phyloP scores from a whole-genome alignment of 768 basidiomycete species.

The Tricholoma hemisulphureum region DNA sequence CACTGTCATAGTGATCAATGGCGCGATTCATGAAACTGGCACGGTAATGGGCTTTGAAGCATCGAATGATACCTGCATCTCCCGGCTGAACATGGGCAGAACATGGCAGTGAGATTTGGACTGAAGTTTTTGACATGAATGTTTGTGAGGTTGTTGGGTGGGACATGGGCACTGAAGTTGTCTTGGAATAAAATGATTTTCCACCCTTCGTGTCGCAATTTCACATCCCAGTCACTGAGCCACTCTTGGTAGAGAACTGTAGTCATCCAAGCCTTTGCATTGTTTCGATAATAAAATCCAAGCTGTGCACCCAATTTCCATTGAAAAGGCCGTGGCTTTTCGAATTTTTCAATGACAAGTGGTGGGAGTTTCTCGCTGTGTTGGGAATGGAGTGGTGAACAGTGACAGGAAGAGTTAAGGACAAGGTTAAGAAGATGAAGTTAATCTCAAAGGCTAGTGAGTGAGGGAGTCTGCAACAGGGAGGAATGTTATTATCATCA shows the following conservation, averaged over 20 bases:
- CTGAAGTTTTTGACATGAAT: constrained; percentile 15
- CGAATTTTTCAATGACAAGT: constrained; percentile 33
- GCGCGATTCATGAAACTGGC: no score
- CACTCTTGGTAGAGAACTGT: constrained; percentile 32
- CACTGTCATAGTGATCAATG: constrained; percentile 28
- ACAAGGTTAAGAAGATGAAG: no score
- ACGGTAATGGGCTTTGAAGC: no score
- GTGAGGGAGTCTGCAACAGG: no score
- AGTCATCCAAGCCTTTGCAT: constrained; percentile 40
- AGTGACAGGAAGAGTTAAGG: no score
- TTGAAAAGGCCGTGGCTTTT: constrained; percentile 26
- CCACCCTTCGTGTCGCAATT: constrained; percentile 14
- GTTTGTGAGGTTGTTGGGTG: constrained; percentile 8
- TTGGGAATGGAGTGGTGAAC: no score
- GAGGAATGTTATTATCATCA: no score
- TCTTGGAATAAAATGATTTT: constrained; percentile 19
- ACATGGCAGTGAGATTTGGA: constrained; percentile 36
- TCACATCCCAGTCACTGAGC: constrained; percentile 29
- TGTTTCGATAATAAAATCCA: constrained; percentile 37
- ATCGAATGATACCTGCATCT: constrained; percentile 7
- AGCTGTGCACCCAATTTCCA: constrained; percentile 26
- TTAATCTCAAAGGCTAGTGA: no score
- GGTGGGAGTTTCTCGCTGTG: constrained; percentile 27
- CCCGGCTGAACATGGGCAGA: constrained; percentile 29
- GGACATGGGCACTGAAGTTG: no score